Evolutionary conservation across 2,329 filamentous ascomycete genomes (phyloP), one percentile per base, ranked within the genome.

Genomic region (Zelopaecilomyces penicillatus): DNA sequence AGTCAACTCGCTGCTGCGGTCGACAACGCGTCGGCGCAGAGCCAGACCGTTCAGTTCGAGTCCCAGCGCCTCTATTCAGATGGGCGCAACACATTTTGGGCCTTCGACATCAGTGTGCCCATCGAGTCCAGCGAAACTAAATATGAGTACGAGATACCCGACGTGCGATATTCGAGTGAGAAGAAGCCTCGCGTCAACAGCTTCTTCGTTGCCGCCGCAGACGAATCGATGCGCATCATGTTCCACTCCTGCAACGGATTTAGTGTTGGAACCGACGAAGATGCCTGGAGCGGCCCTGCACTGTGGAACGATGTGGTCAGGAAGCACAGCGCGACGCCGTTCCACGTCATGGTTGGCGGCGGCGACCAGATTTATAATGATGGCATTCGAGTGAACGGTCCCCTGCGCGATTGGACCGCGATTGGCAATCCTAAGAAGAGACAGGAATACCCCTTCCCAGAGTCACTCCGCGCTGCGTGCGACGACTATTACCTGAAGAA

Each of bases 211-310:
- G 91, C 93, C 9, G 87, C 86, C 9, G 73, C 75, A 46, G 78
- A 80, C 37, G 83, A 96, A 65, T 86, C 87, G 4, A 97, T 98
- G 91, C 88, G 95, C 60, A 86, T 96, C 60, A 95, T 97, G 87
- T 98, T 96, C 66, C 86, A 96, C 69, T 95, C 87, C 46, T 96
- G 93, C 69, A 98, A 98, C 64, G 94, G 93, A 11, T 98, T 98
- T 69, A 91, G 86, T 53, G 76, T 93, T 34, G 86, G 85, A 43
- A 91, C 88, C 4, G 85, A 95, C 61, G 81, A 93, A 49, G 81
- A 87, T 41, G 82, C 83, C 36, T 95, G 89, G 70, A 91, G 85
- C 58, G 93, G 93, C 0, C 85, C 88, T n/a, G 87, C 87, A 4
- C 69, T 98, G 45, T 98, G 93, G 93, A 87, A 93, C 57, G 91